phyloP scores from a whole-genome alignment of 2,329 filamentous ascomycete species.

The Colletotrichum cordylinicola region DNA sequence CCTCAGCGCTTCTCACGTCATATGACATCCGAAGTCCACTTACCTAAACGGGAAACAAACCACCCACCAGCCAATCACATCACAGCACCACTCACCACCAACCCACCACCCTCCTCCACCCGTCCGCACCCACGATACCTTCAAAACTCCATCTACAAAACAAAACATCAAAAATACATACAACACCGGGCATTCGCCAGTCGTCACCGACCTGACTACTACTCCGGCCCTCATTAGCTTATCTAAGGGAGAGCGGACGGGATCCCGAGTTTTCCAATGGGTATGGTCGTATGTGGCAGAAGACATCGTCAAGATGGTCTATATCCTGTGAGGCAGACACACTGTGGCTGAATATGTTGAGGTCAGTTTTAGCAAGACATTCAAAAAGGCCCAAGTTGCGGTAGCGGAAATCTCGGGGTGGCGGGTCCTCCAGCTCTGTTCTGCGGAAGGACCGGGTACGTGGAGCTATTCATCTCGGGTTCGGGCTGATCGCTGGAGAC shows the following conservation, averaged over 20 bases:
- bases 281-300: background rate
- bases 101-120: background rate
- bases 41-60: background rate
- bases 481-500: background rate
- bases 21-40: background rate
- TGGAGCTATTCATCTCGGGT: background rate
- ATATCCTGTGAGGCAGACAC: background rate
- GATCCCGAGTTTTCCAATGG: background rate
- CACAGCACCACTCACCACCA: background rate
- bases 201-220: background rate
- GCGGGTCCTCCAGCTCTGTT: background rate
- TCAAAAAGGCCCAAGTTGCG: background rate
- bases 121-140: background rate
- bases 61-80: background rate
- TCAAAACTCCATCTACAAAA: background rate
- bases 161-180: background rate
- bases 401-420: background rate
- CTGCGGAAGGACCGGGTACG: background rate
- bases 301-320: rapidly evolving
- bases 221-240: background rate
- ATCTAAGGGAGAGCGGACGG: background rate
- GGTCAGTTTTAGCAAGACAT: background rate
- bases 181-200: background rate
- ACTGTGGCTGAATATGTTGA: background rate
- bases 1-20: background rate